These are phyloP conservation scores for Plasmopara viticola DNA, from an alignment of 352 stramenopile genomes.

Conservation along the genomic window DNA sequence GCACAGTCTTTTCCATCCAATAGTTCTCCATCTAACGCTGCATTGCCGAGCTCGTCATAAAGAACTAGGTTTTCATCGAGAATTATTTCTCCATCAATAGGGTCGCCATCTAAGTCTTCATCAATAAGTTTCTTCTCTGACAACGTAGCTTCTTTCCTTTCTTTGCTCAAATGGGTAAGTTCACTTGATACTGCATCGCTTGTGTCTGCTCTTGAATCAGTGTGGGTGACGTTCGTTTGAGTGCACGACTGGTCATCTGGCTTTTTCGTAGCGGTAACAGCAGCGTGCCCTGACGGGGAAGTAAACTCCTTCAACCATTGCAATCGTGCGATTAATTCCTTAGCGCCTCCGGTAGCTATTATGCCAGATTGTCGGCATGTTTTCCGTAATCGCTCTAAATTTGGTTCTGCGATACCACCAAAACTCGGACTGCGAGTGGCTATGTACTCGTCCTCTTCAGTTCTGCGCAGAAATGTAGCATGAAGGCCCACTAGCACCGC, in stretches of 20 bases:
- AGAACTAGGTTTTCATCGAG: constrained; percentile 17
- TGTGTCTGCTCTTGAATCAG: constrained; percentile 1
- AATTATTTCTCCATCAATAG: constrained; percentile 15
- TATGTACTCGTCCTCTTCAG: constrained; percentile 54
- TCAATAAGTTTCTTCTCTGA: constrained; percentile 11
- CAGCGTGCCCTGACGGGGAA: constrained; percentile 21
- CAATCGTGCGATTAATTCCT: constrained; percentile 38
- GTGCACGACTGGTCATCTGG: constrained; percentile 1
- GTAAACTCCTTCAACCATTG: constrained; percentile 74
- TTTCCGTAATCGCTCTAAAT: constrained; percentile 58
- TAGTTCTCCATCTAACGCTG: constrained; percentile 40
- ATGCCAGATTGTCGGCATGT: constrained; percentile 63
- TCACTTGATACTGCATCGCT: constrained; percentile 1
- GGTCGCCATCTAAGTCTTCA: constrained; percentile 41
- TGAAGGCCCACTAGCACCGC: constrained; percentile 71
- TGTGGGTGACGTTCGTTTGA: not conserved
- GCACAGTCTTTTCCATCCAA: constrained; percentile 23
- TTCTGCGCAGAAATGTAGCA: constrained; percentile 68
- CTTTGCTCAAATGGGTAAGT: not conserved
- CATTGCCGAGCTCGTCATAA: constrained; percentile 37
- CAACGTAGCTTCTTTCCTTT: not conserved
- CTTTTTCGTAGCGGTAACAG: constrained; percentile 2
- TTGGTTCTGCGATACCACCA: constrained; percentile 18
- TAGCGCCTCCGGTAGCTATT: constrained; percentile 38
- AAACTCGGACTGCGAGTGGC: constrained; percentile 7